Percentiles rank a stretch among this genome's conserved stretches.
Evolutionary conservation across 192 early-diverging fungal species (phyloP).

Genomic region (Dispira simplex): DNA sequence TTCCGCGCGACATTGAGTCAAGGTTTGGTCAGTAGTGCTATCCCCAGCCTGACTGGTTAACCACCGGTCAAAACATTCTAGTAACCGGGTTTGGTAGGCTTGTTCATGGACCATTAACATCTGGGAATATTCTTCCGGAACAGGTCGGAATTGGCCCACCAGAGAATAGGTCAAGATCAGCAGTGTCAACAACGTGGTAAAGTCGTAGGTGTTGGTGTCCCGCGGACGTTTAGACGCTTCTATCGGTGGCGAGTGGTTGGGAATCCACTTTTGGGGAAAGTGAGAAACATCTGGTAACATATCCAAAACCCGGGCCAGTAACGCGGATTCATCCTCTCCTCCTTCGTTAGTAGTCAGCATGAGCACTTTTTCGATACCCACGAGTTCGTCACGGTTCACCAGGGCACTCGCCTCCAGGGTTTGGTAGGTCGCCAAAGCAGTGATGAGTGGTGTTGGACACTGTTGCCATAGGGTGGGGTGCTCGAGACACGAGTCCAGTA

Average conservation of each 20-base stretch:
- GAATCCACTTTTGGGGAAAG: neutral
- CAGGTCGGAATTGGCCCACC: too few relatives aligned
- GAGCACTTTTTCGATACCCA: slow-evolving; percentile 3
- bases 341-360: slow-evolving; percentile 1
- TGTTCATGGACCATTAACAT: neutral
- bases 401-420: neutral
- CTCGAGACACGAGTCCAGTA: neutral
- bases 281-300: neutral
- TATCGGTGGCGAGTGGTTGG: too few relatives aligned
- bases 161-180: too few relatives aligned
- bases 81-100: neutral
- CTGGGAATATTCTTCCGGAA: too few relatives aligned
- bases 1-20: too few relatives aligned
- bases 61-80: slow-evolving; percentile 4
- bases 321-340: neutral
- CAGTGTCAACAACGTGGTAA: too few relatives aligned
- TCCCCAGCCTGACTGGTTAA: too few relatives aligned
- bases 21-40: too few relatives aligned
- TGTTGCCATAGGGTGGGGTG: slow-evolving; percentile 1
- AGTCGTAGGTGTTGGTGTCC: too few relatives aligned
- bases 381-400: neutral
- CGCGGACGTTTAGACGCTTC: too few relatives aligned
- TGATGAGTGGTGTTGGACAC: neutral
- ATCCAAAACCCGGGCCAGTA: slow-evolving; percentile 6
- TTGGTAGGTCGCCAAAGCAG: neutral